Percentiles rank a stretch among this genome's conserved stretches.
Evolutionary conservation across 169 alveolate genomes (phyloP).

Genomic region (Plasmodium gonderi): DNA sequence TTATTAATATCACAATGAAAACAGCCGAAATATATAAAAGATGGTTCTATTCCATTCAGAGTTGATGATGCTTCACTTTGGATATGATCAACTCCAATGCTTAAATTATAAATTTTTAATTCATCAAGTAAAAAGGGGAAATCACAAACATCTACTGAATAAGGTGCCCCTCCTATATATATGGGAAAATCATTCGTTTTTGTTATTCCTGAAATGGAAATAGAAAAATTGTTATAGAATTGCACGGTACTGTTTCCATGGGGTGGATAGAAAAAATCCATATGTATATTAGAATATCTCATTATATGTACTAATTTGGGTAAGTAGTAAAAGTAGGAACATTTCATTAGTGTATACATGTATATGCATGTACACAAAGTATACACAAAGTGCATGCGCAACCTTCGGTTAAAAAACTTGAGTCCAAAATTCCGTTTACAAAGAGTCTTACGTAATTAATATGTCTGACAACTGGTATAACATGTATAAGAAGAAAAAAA

Average conservation of each 20-base stretch:
- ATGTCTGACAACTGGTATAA: slow-evolving; percentile 54
- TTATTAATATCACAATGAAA: slow-evolving; percentile 86
- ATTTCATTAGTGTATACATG: background rate
- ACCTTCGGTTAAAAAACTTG: slow-evolving; percentile 73
- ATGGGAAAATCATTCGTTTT: slow-evolving; percentile 87
- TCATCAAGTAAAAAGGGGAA: slow-evolving; percentile 89
- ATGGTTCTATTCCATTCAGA: slow-evolving; percentile 90
- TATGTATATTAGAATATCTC: background rate
- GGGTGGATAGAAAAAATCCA: background rate
- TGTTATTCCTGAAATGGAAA: slow-evolving; percentile 71
- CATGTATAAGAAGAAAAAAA: slow-evolving; percentile 6
- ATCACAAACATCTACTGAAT: slow-evolving; percentile 84
- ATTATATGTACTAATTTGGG: background rate
- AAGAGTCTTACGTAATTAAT: slow-evolving; percentile 56
- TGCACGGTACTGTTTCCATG: background rate
- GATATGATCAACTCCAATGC: slow-evolving; percentile 82
- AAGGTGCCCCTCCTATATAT: slow-evolving; percentile 89
- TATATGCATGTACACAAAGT: background rate
- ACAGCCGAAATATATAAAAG: slow-evolving; percentile 89
- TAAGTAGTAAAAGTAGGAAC: background rate
- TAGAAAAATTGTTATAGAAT: background rate
- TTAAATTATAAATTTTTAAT: slow-evolving; percentile 83
- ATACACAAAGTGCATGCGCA: background rate
- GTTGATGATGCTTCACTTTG: slow-evolving; percentile 85
- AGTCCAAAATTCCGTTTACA: slow-evolving; percentile 65